Evolutionary conservation across 2,329 filamentous ascomycete species (phyloP).

Genomic region (Cladosporium sphaerospermum): DNA sequence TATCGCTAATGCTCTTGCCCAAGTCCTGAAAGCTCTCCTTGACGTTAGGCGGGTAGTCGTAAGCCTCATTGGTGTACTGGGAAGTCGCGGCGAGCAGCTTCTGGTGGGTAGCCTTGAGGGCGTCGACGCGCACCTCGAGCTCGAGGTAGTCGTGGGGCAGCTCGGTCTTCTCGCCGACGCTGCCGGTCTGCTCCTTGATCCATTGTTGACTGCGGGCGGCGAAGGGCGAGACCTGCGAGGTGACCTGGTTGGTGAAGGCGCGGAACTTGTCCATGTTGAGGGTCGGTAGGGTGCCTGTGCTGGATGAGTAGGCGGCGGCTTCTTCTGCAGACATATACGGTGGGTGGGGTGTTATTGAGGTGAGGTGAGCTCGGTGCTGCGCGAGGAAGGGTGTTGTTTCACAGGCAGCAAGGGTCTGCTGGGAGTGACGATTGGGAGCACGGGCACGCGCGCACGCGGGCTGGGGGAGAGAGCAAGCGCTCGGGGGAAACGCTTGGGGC

Average conservation of each 20-base stretch:
- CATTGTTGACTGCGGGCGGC: conserved; percentile 92
- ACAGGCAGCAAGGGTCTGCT: too few relatives aligned
- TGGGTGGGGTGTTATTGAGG: not conserved
- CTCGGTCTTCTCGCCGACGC: conserved; percentile 95
- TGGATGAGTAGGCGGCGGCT: conserved; percentile 6
- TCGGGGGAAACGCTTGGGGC: too few relatives aligned
- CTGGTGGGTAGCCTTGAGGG: conserved; percentile 91
- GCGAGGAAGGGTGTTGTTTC: too few relatives aligned
- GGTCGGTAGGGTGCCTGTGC: conserved; percentile 1
- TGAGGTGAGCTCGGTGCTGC: not conserved
- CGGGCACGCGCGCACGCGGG: not conserved
- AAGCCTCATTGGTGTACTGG: conserved; percentile 82
- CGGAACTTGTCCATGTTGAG: conserved; percentile 60
- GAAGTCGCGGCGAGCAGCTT: conserved; percentile 95
- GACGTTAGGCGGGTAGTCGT: conserved; percentile 95
- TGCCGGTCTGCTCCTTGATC: conserved; percentile 94
- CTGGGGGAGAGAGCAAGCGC: too few relatives aligned
- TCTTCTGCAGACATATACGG: conserved; percentile 4
- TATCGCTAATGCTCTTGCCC: conserved; percentile 90
- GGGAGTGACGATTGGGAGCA: not conserved
- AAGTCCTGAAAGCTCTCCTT: conserved; percentile 97
- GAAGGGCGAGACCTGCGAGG: conserved; percentile 83
- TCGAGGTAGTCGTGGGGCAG: conserved; percentile 96
- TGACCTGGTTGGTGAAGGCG: conserved; percentile 54
- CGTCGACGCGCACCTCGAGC: conserved; percentile 97